Base-by-base conservation (phyloP, 345 rosid genomes). In the Aquilaria malaccensis region DNA sequence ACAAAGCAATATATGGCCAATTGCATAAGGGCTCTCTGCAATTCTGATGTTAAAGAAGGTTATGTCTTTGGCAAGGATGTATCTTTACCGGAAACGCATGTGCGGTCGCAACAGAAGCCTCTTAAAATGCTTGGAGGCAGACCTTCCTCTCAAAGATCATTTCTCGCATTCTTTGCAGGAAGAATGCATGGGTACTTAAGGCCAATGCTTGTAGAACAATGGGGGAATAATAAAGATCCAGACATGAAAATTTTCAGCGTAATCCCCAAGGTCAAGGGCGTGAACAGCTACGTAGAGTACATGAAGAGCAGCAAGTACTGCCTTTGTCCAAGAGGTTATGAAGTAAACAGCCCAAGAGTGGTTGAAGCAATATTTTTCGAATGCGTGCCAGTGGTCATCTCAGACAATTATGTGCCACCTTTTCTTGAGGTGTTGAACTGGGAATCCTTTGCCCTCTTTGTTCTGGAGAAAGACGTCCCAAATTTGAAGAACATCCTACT, bases 291-390 rank as follows among this genome's bases (percentile, higher is more conserved):
- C 64, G 37, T 68, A 33, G 82, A 81, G 67, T 69, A 82, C 78
- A 89, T 89, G 98, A 82, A 84, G 78, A 89, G 94, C 79, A 89
- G 94, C 85, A 93, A 85, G 76, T 93, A 93, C 67, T 93, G 98
- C 67, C 84, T 93, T 33, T 93, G 98, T 58, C 88, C 98, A 4
- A 87, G 81, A 78, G 98, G 98, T 50, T 88, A 81, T 11, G 98
- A 89, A 80, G 98, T 87, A 45, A 89, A 93, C 59, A 89, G 98
- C 67, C 98, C 98, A 31, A 71, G 98, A 52, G 89, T 93, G 5
- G 98, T 87, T 64, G 98, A 93, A 76, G 91, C 98, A 43, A 66
- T 93, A 61, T 83, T 89, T 74, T 84, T 77, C 1, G 97, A 85
- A 60, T 93, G 98, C 56, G 91, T 93, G 61, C 98, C 98, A 0